Evolutionary conservation across 345 rosid species (phyloP), one percentile per base, ranked within the genome.

Genomic region (Linum lewisii): DNA sequence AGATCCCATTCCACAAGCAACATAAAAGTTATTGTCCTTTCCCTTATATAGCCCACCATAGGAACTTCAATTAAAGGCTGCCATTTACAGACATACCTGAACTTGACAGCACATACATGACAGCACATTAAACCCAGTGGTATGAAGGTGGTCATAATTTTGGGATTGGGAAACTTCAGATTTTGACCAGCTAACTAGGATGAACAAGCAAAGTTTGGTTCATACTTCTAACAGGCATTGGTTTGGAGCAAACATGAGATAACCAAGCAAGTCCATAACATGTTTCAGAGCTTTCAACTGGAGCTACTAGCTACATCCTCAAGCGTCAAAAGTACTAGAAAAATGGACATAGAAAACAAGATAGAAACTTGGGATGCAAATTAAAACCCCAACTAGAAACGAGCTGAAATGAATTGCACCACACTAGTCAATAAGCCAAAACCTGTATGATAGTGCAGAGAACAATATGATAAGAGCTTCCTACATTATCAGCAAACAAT

Each of bases 1-100:
- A 42, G 47, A 42, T 42, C 47, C 47, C 47, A 42, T 42, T 42
- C 47, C 47, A 42, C 47, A 42, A 42, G 47, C 47, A 42, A 42
- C 47, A 42, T 16, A 42, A 42, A 42, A 42, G 47, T 42, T 42
- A 42, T 16, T 11, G 47, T 9, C 34, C 47, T 42, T 42, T 42
- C 47, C 47, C 47, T n/a, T 4, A 42, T 42, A 42, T 42, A 42
- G 47, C 47, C 47, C 47, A 42, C 47, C 47, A 42, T 42, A 42
- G 47, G 47, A 42, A 16, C 47, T 42, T 42, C 47, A 42, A 42
- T 42, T 42, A 42, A 42, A 11, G 47, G 47, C 47, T 42, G 47
- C 15, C 47, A 11, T 16, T 42, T 42, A 11, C 47, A 42, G 47
- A 42, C 47, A 42, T 42, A 42, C 47, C 47, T 7, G 47, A 42